phyloP scores from a whole-genome alignment of 2,329 filamentous ascomycete species.

The Aureobasidium sp. region DNA sequence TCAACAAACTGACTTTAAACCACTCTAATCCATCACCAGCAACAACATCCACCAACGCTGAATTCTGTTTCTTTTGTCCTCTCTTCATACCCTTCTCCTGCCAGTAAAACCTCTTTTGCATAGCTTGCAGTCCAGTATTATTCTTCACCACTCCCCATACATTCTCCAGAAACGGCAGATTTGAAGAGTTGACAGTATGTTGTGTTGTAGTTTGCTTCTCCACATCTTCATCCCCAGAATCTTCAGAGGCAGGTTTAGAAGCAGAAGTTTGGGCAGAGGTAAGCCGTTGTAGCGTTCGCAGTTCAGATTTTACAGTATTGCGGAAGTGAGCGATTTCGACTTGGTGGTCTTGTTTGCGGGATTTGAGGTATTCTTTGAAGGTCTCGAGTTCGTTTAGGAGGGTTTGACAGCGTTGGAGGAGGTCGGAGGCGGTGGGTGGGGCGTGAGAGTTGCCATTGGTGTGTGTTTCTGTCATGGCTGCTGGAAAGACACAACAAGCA shows the following conservation, averaged over 20 bases:
- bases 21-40: conserved; percentile 54
- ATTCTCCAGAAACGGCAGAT: conserved; percentile 55
- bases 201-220: conserved; percentile 15
- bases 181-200: conserved; percentile 57
- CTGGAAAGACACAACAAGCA: neutral
- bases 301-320: conserved; percentile 27
- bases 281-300: conserved; percentile 24
- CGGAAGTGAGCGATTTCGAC: conserved; percentile 27
- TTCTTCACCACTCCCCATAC: conserved; percentile 56
- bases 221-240: no score
- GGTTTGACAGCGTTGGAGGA: conserved; percentile 30
- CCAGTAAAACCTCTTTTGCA: conserved; percentile 50
- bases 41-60: conserved; percentile 56
- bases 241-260: neutral
- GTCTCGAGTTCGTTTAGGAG: conserved; percentile 34
- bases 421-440: conserved; percentile 15
- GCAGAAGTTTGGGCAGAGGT: conserved; percentile 3
- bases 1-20: conserved; percentile 61
- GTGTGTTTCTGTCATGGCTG: neutral
- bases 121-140: conserved; percentile 47
- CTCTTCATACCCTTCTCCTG: conserved; percentile 12
- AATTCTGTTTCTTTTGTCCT: conserved; percentile 32
- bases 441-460: neutral
- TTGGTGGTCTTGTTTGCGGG: conserved; percentile 27
- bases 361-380: conserved; percentile 28